phyloP scores from a whole-genome alignment of 441 rosid genomes.

The Kokia cookei region DNA sequence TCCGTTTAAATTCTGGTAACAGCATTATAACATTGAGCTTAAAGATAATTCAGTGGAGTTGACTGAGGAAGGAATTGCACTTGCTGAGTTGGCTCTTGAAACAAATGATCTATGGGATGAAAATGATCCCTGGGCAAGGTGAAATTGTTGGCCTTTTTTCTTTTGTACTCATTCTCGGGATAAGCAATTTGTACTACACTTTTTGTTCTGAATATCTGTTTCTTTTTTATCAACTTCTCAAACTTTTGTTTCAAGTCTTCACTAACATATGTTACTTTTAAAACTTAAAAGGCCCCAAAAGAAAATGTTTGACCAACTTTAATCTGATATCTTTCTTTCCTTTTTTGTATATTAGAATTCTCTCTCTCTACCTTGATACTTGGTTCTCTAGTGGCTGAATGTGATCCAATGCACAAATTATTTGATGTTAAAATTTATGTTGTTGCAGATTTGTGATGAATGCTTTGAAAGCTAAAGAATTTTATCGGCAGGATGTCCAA shows the following conservation, averaged over 20 bases:
- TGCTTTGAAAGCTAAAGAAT: constrained; percentile 96
- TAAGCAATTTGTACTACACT: not conserved
- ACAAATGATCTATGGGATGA: constrained; percentile 95
- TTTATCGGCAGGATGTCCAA: constrained; percentile 87
- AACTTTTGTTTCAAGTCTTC: not conserved
- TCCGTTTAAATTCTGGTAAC: constrained; percentile 20
- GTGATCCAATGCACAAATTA: not conserved
- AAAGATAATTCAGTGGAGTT: constrained; percentile 96
- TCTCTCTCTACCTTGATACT: not conserved
- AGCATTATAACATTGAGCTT: constrained; percentile 88
- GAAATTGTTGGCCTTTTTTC: constrained; percentile 9
- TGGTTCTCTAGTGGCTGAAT: not conserved
- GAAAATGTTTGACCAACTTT: not conserved
- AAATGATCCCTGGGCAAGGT: constrained; percentile 99
- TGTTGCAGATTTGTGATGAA: constrained; percentile 84
- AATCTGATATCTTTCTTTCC: not conserved
- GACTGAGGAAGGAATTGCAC: constrained; percentile 90
- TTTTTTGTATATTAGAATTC: not conserved
- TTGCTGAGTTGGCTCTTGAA: constrained; percentile 96
- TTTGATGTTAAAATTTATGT: constrained; percentile 5
- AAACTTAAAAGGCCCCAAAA: not conserved
- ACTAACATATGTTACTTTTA: not conserved
- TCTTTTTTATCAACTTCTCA: not conserved
- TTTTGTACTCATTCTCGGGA: constrained; percentile 8
- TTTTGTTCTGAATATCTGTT: not conserved